Conservation (phyloP, 345 rosid species). For the Aethionema arabicum region DNA sequence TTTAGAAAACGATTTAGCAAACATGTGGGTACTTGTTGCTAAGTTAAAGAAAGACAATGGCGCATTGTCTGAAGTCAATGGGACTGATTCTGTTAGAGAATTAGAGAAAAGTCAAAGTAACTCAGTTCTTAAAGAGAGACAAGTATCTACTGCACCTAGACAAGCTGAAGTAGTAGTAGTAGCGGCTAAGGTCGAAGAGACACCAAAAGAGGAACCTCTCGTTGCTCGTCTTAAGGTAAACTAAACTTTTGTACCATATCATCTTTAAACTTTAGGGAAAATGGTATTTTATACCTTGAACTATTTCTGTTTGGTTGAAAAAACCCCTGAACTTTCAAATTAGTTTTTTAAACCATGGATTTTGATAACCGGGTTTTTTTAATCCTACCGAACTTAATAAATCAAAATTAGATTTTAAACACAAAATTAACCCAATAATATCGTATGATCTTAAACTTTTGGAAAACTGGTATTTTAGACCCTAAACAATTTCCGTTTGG, state of each 20-base stretch:
- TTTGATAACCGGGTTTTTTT: too few species aligned
- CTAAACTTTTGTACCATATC: neutral
- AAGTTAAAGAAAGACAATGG: conserved; percentile 85
- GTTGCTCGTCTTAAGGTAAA: conserved; percentile 87
- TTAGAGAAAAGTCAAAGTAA: conserved; percentile 36
- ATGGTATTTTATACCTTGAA: too few species aligned
- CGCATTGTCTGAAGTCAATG: conserved; percentile 41
- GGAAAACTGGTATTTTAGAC: too few species aligned
- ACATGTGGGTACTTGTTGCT: conserved; percentile 99
- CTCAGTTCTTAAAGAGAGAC: conserved; percentile 52
- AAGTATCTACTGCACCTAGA: conserved; percentile 45
- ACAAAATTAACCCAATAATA: too few species aligned
- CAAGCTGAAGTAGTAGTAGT: conserved; percentile 38
- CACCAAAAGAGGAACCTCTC: conserved; percentile 75
- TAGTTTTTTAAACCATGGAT: too few species aligned
- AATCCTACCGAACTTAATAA: too few species aligned
- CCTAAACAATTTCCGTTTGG: too few species aligned
- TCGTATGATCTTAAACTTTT: too few species aligned
- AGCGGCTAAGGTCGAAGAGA: conserved; percentile 43
- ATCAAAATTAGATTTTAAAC: too few species aligned
- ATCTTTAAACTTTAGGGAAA: too few species aligned
- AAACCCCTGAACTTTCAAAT: too few species aligned
- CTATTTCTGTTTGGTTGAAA: too few species aligned
- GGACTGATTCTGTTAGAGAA: conserved; percentile 41
- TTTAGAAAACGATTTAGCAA: conserved; percentile 92